These are phyloP conservation scores for Colletotrichum magnum DNA, from an alignment of 2,329 filamentous ascomycete species.

Conservation along the genomic window DNA sequence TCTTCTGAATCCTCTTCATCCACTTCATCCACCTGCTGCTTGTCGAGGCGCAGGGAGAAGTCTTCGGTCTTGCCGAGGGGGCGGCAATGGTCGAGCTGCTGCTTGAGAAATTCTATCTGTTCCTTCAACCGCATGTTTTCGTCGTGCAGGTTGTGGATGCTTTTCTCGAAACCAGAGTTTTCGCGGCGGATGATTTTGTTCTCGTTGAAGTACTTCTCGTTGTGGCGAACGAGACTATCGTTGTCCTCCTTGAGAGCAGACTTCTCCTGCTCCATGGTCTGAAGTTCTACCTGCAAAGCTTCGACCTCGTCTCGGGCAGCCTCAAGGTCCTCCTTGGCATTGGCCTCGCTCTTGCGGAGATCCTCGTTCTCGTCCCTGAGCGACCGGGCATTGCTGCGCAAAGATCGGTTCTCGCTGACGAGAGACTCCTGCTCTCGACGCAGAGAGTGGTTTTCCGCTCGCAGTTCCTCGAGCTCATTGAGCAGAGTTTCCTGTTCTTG, in stretches of 20 bases:
- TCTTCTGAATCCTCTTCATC: slow-evolving; percentile 42
- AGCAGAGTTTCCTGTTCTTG: slow-evolving; percentile 54
- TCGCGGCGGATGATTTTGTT: slow-evolving; percentile 65
- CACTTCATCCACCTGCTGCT: slow-evolving; percentile 48
- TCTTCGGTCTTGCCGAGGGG: slow-evolving; percentile 54
- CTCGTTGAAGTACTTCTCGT: slow-evolving; percentile 68
- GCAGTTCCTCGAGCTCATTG: slow-evolving; percentile 57
- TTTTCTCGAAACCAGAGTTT: slow-evolving; percentile 63
- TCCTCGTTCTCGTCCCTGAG: slow-evolving; percentile 61
- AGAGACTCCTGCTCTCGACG: slow-evolving; percentile 60
- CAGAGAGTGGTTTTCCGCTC: slow-evolving; percentile 57
- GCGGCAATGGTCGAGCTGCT: slow-evolving; percentile 60
- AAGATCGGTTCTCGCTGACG: slow-evolving; percentile 59
- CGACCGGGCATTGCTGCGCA: slow-evolving; percentile 57
- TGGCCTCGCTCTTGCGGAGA: slow-evolving; percentile 58
- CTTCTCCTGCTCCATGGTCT: slow-evolving; percentile 59
- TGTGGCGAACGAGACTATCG: slow-evolving; percentile 66
- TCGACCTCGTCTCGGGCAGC: slow-evolving; percentile 58
- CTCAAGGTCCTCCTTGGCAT: slow-evolving; percentile 58
- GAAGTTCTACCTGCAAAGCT: slow-evolving; percentile 54
- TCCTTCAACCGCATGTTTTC: slow-evolving; percentile 63
- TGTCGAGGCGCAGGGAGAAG: slow-evolving; percentile 48
- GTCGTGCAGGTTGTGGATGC: slow-evolving; percentile 60
- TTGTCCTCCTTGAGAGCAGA: slow-evolving; percentile 64
- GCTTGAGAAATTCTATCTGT: slow-evolving; percentile 61